Evolutionary conservation across 2,329 filamentous ascomycete species (phyloP), one percentile per base, ranked within the genome.

Genomic region (Penicillium sp.): DNA sequence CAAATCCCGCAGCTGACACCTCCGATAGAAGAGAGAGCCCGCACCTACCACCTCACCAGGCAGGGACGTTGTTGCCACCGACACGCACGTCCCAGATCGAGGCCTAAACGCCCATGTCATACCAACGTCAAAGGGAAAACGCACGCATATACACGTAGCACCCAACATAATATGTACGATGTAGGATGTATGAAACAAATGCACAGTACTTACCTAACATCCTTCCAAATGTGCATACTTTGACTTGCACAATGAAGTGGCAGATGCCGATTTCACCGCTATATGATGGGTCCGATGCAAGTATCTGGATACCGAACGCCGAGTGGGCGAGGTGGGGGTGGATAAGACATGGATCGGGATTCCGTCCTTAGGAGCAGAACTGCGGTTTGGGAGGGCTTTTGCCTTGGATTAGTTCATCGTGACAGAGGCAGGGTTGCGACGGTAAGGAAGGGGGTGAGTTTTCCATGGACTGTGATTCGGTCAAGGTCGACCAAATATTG

Each of bases 241-340:
- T 8, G 5, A 9, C 30, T 22, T 45, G 4, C n/a, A 11, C 26
- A 35, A 19, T 35, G 14, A 40, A 49, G 36, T 48, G 33, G 28
- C 19, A 44, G 30, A 25, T 16, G 36, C n/a, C 22, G 25, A 59
- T 56, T 67, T 66, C 67, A 69, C 68, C 67, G 68, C 68, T 56
- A 69, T 69, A 57, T 70, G 67, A 70, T 67, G 62, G 42, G 60
- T 69, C 65, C 56, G 57, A 55, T 51, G 53, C 53, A 26, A 5
- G 40, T 30, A 38, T 22, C 10, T 28, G 35, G 37, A 28, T 50
- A 31, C 30, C 17, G 14, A 33, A 12, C 22, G 14, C 43, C 2
- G 11, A 33, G 28, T 45, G 28, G 30, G 1, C 14, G 30, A 31
- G 31, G 31, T 16, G 31, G 43, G 42, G 43, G 26, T 31, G 42